Percentiles rank a stretch among this genome's conserved stretches.
These are phyloP conservation scores for Leccinum pellstonianum DNA, from an alignment of 768 basidiomycete genomes.

Conservation along the genomic window DNA sequence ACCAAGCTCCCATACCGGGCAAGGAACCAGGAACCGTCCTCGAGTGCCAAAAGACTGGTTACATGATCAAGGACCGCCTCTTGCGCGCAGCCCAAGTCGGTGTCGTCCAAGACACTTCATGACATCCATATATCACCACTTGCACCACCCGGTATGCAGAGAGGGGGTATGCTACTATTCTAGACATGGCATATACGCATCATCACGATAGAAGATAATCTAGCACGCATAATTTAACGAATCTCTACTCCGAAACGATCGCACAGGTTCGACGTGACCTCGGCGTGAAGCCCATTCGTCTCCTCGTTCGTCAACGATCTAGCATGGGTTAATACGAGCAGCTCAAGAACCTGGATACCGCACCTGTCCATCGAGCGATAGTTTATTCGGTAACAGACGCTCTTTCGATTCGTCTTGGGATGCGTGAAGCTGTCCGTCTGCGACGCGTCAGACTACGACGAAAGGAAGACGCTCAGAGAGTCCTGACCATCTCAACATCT, in stretches of 20 bases:
- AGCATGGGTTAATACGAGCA: constrained; percentile 6
- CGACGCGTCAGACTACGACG: constrained; percentile 6
- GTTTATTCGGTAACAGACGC: constrained; percentile 86
- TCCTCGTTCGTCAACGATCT: constrained; percentile 91
- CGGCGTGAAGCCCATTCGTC: constrained; percentile 74
- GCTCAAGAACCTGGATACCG: constrained; percentile 8
- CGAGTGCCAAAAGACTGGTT: constrained; percentile 88
- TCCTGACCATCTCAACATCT: constrained; percentile 76
- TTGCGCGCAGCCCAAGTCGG: constrained; percentile 96
- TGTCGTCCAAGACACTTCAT: constrained; percentile 71
- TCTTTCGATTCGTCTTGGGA: constrained; percentile 78
- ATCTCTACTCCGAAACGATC: constrained; percentile 80
- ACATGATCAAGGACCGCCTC: constrained; percentile 91
- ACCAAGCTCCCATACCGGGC: constrained; percentile 87
- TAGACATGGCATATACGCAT: constrained; percentile 33
- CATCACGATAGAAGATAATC: constrained; percentile 35
- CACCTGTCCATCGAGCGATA: constrained; percentile 97
- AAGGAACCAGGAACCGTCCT: constrained; percentile 88
- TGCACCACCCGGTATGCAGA: constrained; percentile 1
- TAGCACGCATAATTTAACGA: constrained; percentile 59
- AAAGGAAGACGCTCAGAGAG: not conserved
- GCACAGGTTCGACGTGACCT: constrained; percentile 53
- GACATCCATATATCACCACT: constrained; percentile 16
- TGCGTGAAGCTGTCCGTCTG: constrained; percentile 92
- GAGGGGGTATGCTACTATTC: constrained; percentile 16